phyloP scores from a whole-genome alignment of 768 basidiomycete species.

The Lactarius quietus region DNA sequence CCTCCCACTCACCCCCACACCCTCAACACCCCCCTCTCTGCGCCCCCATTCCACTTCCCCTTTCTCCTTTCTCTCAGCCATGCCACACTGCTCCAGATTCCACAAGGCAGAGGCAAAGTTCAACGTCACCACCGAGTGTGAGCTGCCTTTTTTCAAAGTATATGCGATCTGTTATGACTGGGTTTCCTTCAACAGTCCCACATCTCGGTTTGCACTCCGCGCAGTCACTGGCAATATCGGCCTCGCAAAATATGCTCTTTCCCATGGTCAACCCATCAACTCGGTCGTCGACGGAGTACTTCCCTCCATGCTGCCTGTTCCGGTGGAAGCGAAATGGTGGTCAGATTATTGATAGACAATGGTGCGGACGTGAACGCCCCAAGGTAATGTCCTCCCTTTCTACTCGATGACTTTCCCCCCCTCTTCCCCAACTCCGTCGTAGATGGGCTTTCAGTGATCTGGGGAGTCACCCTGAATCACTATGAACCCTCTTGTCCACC shows the following conservation, averaged over 20 bases:
- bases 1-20: neutral
- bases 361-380: conserved; percentile 99
- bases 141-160: conserved; percentile 25
- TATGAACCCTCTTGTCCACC: neutral
- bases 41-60: neutral
- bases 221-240: conserved; percentile 86
- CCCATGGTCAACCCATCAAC: conserved; percentile 94
- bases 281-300: conserved; percentile 94
- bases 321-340: conserved; percentile 85
- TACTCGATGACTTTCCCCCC: neutral
- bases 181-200: conserved; percentile 48
- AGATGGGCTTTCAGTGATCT: neutral
- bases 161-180: neutral
- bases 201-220: conserved; percentile 75
- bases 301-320: conserved; percentile 96
- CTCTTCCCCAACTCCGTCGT: neutral
- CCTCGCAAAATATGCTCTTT: conserved; percentile 88
- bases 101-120: conserved; percentile 46
- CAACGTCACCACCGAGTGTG: conserved; percentile 54
- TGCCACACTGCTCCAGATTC: conserved; percentile 38
- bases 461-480: neutral
- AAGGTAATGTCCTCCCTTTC: conserved; percentile 46
- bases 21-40: too few species aligned
- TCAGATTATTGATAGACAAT: conserved; percentile 81
- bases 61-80: conserved; percentile 17